Conservation (phyloP, 371 early-diverging fungal genomes). For the Dichotomocladium elegans region DNA sequence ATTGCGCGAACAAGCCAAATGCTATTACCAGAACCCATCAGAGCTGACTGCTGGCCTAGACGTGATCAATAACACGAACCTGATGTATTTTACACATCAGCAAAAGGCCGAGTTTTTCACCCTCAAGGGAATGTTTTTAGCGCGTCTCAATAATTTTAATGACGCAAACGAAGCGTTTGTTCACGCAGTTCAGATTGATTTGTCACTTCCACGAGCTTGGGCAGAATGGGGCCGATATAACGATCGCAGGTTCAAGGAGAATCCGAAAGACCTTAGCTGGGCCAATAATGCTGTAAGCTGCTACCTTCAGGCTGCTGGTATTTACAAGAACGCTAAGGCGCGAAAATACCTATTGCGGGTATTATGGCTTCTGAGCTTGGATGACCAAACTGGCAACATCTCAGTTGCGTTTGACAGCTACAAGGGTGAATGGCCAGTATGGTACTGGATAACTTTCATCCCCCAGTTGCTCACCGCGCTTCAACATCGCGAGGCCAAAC, state of each 20-base stretch:
- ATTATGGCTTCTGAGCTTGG: constrained; percentile 90
- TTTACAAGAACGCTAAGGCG: constrained; percentile 84
- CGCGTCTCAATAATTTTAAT: constrained; percentile 79
- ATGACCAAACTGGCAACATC: constrained; percentile 78
- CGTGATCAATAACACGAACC: constrained; percentile 97
- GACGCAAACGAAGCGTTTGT: constrained; percentile 95
- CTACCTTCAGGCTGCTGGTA: constrained; percentile 93
- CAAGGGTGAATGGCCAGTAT: constrained; percentile 87
- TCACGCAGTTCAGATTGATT: constrained; percentile 91
- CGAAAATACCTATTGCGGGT: constrained; percentile 89
- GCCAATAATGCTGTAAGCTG: constrained; percentile 94
- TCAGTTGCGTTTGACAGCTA: constrained; percentile 81
- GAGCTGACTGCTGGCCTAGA: constrained; percentile 94
- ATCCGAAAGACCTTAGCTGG: constrained; percentile 78
- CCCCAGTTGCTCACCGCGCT: constrained; percentile 88
- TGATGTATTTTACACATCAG: constrained; percentile 88
- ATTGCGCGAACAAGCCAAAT: constrained; percentile 98
- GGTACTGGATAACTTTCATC: constrained; percentile 98
- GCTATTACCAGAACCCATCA: constrained; percentile 81
- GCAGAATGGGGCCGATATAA: constrained; percentile 97
- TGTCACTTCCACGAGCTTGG: constrained; percentile 91
- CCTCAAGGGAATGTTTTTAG: constrained; percentile 91
- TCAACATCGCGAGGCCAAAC: constrained; percentile 75
- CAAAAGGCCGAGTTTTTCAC: constrained; percentile 99
- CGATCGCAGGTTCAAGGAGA: constrained; percentile 82